A percentile compares a stretch with the other conserved stretches of the same genome.
phyloP scores from a whole-genome alignment of 225 moss, liverwort and hornwort species.

The Sphagnum tenellum region DNA sequence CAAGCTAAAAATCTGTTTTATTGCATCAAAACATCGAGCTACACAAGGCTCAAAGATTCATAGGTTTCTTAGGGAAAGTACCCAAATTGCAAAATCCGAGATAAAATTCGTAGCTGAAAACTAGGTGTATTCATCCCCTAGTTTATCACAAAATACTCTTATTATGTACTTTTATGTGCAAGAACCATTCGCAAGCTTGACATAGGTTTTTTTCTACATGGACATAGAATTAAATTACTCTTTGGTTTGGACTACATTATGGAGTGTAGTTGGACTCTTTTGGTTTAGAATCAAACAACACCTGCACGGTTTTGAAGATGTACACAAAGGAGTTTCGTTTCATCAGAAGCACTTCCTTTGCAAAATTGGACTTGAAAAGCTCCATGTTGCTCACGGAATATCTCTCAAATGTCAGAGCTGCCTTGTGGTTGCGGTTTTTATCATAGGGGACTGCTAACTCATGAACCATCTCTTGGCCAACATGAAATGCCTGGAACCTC shows the following conservation, averaged over 20 bases:
- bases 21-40: neutral
- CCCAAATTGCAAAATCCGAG: too few species aligned
- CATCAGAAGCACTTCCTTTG: conserved; percentile 50
- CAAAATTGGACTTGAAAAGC: conserved; percentile 48
- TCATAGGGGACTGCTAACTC: conserved; percentile 34
- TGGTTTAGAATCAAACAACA: neutral
- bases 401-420: conserved; percentile 34
- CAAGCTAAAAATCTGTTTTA: neutral
- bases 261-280: too few species aligned
- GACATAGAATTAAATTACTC: too few species aligned
- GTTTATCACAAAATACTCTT: too few species aligned
- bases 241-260: too few species aligned
- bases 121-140: too few species aligned
- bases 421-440: conserved; percentile 29
- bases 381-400: conserved; percentile 53
- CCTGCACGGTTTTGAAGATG: conserved; percentile 55
- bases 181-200: too few species aligned
- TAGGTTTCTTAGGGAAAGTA: neutral
- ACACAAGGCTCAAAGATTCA: too few species aligned
- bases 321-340: conserved; percentile 46
- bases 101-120: too few species aligned
- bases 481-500: conserved; percentile 41
- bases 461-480: conserved; percentile 29
- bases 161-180: too few species aligned
- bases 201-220: too few species aligned